Conservation (phyloP, 1,139 yeast genomes). For the Geotrichum cucujoidarum region DNA sequence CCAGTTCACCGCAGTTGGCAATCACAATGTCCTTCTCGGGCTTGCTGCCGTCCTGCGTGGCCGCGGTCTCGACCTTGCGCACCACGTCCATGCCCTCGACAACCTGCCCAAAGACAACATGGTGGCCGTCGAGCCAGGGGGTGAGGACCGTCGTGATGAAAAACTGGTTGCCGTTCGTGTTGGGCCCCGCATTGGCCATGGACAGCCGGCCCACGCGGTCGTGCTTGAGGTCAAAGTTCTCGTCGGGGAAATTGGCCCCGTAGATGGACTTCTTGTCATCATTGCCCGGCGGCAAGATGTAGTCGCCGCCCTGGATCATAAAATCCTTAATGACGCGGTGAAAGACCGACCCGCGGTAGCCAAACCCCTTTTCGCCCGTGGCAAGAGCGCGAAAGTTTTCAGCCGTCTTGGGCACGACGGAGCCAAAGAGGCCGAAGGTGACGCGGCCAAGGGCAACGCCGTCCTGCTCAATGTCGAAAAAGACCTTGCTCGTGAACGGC, state of each 20-base stretch:
- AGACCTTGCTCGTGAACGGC: conserved; percentile 66
- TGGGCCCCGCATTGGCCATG: conserved; percentile 99
- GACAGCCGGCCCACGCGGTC: conserved; percentile 90
- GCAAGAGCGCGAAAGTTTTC: conserved; percentile 96
- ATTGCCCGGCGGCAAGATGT: conserved; percentile 63
- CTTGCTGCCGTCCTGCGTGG: conserved; percentile 81
- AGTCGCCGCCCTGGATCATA: conserved; percentile 99
- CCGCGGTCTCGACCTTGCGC: conserved; percentile 82
- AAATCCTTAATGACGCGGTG: conserved; percentile 98
- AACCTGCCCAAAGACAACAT: conserved; percentile 98
- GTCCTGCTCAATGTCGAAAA: conserved; percentile 79
- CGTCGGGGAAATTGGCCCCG: conserved; percentile 93
- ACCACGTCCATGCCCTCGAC: conserved; percentile 84
- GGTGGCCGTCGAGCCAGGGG: conserved; percentile 98
- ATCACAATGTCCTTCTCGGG: conserved; percentile 67
- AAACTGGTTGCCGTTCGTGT: conserved; percentile 99
- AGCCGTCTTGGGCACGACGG: conserved; percentile 94
- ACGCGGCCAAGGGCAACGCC: conserved; percentile 71
- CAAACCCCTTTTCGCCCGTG: conserved; percentile 97
- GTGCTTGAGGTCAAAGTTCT: conserved; percentile 85
- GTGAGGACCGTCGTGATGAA: conserved; percentile 94
- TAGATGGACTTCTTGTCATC: conserved; percentile 94
- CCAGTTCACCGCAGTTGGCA: conserved; percentile 61
- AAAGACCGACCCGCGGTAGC: conserved; percentile 87
- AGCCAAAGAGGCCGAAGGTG: conserved; percentile 78